Percentiles rank a stretch among this genome's conserved stretches.
Conservation (phyloP, 441 rosid species). For the Euphorbia schlechtendalii region DNA sequence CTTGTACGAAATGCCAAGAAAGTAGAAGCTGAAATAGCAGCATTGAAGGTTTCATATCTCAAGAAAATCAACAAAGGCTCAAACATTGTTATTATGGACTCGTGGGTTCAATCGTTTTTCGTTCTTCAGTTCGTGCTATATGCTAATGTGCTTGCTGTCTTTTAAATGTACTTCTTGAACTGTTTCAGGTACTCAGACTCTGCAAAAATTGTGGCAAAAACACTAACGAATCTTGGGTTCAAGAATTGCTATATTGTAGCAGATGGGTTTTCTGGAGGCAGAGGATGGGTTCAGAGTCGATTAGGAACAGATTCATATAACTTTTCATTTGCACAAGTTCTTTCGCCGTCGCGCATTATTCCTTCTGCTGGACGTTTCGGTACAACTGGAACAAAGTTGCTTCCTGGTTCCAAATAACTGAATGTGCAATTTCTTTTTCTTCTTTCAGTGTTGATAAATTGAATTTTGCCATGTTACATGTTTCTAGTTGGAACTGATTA, state of each 20-base stretch:
- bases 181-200: constrained; percentile 65
- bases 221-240: constrained; percentile 63
- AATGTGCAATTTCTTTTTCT: constrained; percentile 20
- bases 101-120: constrained; percentile 38
- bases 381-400: constrained; percentile 59
- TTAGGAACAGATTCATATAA: constrained; percentile 78
- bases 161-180: neutral
- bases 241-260: constrained; percentile 67
- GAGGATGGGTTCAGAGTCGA: constrained; percentile 84
- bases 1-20: constrained; percentile 57
- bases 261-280: constrained; percentile 79
- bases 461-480: neutral
- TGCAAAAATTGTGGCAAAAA: constrained; percentile 63
- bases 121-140: neutral
- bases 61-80: constrained; percentile 79
- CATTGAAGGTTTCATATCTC: constrained; percentile 78
- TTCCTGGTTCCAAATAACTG: constrained; percentile 54
- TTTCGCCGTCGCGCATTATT: constrained; percentile 61
- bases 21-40: constrained; percentile 84
- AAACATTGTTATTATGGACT: constrained; percentile 70
- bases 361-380: constrained; percentile 60
- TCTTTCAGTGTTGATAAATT: constrained; percentile 15
- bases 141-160: neutral
- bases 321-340: constrained; percentile 51
- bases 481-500: neutral